Base-by-base conservation (phyloP, 257 asterid genomes). In the Haberlea rhodopensis region DNA sequence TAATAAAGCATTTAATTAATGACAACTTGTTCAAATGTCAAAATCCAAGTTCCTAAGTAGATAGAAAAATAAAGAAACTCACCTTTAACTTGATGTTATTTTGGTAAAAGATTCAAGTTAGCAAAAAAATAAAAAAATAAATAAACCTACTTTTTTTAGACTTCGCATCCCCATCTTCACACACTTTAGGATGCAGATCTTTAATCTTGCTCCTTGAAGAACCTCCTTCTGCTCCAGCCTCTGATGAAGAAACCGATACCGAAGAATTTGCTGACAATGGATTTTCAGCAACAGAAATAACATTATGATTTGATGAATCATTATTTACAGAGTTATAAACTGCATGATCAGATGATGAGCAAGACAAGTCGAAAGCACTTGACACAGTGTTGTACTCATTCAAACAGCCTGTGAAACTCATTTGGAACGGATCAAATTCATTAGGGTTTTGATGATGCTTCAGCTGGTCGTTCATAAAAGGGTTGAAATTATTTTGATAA, bases 211-310 rank as follows among this genome's bases (percentile, higher is more conserved):
- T 71, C 68, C 84, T 85, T 56, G 80, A 80, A 53, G 82, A 80
- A 60, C 79, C 92, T 57, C 81, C 96, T 31, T 82, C 92, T 15
- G 58, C 81, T n/a, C 81, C 88, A 5, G 62, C 81, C 43, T 84
- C 96, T 28, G 81, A 84, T 5, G 95, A 89, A 22, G 87, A 82
- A 29, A 75, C 34, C 21, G 91, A 85, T 5, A 64, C 75, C n/a
- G 85, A 72, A 5, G 94, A 87, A 62, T 61, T 80, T 1, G 75
- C 78, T 22, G 78, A 71, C 53, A 63, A 16, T 4, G 80, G 84
- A 69, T 59, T 62, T 64, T 71, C 79, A 15, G 48, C 70, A 18
- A 72, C 62, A 49, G 65, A 56, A 2, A n/a, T 29, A 1, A 46
- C 53, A 21, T 62, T 23, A 57, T 63, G 70, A 64, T 57, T 63